These are phyloP conservation scores for Candida quercuum DNA, from an alignment of 805 yeast genomes.

Conservation along the genomic window DNA sequence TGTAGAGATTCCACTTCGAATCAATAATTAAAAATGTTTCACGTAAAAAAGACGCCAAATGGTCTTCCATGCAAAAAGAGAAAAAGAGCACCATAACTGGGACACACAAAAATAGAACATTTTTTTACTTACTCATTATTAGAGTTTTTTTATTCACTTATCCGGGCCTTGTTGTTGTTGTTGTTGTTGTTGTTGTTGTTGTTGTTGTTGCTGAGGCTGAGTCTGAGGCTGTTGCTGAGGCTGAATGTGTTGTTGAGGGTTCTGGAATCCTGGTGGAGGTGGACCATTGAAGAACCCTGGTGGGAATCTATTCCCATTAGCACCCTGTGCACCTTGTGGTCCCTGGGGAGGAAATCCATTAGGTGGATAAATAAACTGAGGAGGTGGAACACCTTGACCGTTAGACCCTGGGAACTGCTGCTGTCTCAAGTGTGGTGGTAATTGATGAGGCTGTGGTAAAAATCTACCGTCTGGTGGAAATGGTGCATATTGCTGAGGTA, in stretches of 20 bases:
- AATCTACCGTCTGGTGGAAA: constrained; percentile 11
- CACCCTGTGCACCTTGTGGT: constrained; percentile 6
- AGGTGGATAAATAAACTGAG: constrained; percentile 3
- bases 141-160: neutral
- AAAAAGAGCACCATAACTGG: no score
- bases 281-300: constrained; percentile 21
- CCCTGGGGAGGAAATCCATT: constrained; percentile 1
- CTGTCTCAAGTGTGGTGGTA: constrained; percentile 13
- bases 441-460: constrained; percentile 10
- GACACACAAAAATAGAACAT: no score
- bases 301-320: constrained; percentile 14
- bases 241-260: constrained; percentile 1
- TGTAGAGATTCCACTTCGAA: no score
- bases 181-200: constrained; percentile 6
- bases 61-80: no score
- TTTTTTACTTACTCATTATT: no score
- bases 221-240: constrained; percentile 2
- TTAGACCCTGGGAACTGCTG: constrained; percentile 7
- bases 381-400: constrained; percentile 9
- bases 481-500: constrained; percentile 11
- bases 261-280: constrained; percentile 14
- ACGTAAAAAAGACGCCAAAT: no score
- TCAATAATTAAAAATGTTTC: no score
- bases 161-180: constrained; percentile 4
- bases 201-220: constrained; percentile 10